Percentiles rank a stretch among this genome's conserved stretches.
Evolutionary conservation across 768 basidiomycete species (phyloP).

Genomic region (Psilocybe subaeruginosa): DNA sequence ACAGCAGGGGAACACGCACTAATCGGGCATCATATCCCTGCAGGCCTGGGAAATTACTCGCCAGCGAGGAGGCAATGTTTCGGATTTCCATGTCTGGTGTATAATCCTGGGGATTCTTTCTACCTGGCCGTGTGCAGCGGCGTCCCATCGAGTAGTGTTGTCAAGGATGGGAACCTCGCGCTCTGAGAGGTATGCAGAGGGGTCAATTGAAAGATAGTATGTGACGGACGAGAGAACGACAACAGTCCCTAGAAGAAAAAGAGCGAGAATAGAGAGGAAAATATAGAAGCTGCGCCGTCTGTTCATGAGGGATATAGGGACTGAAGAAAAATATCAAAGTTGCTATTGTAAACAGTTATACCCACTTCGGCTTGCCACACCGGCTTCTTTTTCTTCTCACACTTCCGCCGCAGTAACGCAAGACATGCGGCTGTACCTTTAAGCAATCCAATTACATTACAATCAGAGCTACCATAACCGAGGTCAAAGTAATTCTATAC

Average conservation of each 20-base stretch:
- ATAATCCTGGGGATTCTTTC: conserved; percentile 91
- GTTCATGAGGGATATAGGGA: conserved; percentile 36
- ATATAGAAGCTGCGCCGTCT: conserved; percentile 47
- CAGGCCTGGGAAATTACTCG: conserved; percentile 79
- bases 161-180: conserved; percentile 65
- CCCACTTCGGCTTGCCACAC: background rate
- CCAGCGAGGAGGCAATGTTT: conserved; percentile 84
- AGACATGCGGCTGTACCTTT: background rate
- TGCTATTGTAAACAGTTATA: background rate
- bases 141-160: conserved; percentile 64
- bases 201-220: conserved; percentile 84
- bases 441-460: background rate
- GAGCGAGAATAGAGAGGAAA: conserved; percentile 57
- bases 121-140: conserved; percentile 57
- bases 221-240: conserved; percentile 90
- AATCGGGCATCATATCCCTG: conserved; percentile 92
- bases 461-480: too few relatives aligned
- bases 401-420: background rate
- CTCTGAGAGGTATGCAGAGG: conserved; percentile 79
- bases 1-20: conserved; percentile 58
- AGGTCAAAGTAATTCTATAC: too few relatives aligned
- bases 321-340: conserved; percentile 3
- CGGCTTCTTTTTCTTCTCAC: background rate
- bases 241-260: conserved; percentile 87
- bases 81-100: conserved; percentile 98